Evolutionary conservation across 1,139 yeast genomes (phyloP).

Genomic region (Kurtzmaniella quercitrusa): DNA sequence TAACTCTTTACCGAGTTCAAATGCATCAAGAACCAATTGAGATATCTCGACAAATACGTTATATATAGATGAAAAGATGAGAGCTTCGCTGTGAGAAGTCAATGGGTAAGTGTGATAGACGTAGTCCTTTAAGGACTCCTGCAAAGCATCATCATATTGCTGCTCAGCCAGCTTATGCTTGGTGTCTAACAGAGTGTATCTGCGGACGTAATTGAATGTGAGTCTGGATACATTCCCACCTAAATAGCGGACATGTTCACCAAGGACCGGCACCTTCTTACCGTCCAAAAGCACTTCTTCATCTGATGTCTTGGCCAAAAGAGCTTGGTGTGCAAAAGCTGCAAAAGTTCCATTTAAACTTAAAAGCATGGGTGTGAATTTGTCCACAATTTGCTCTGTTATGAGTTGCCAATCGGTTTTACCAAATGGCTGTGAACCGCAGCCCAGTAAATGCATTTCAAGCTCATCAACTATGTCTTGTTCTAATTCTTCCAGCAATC

Average conservation of each 20-base stretch:
- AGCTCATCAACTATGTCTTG: conserved; percentile 29
- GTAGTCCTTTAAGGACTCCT: conserved; percentile 26
- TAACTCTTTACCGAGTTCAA: conserved; percentile 22
- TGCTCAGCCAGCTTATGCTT: neutral
- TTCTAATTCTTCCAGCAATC: conserved; percentile 27
- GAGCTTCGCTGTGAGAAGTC: conserved; percentile 30
- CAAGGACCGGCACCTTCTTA: neutral
- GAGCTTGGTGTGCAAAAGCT: conserved; percentile 5
- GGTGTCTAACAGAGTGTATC: conserved; percentile 22
- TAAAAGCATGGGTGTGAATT: conserved; percentile 45
- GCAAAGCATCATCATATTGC: neutral
- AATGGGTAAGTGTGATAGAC: conserved; percentile 35
- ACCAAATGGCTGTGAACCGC: conserved; percentile 27
- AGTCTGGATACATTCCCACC: conserved; percentile 30
- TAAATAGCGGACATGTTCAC: conserved; percentile 3
- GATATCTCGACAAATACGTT: conserved; percentile 31
- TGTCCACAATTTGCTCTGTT: conserved; percentile 40
- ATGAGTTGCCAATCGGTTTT: conserved; percentile 51
- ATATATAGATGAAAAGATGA: conserved; percentile 44
- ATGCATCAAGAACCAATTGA: conserved; percentile 27
- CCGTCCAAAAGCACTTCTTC: conserved; percentile 4
- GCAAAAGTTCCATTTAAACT: conserved; percentile 29
- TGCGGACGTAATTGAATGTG: conserved; percentile 35
- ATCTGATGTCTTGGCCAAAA: conserved; percentile 8
- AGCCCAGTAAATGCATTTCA: conserved; percentile 16